Percentiles rank a stretch among this genome's conserved stretches.
Conservation (phyloP, 176 grass and related monocot species). For the Dactylis glomerata region DNA sequence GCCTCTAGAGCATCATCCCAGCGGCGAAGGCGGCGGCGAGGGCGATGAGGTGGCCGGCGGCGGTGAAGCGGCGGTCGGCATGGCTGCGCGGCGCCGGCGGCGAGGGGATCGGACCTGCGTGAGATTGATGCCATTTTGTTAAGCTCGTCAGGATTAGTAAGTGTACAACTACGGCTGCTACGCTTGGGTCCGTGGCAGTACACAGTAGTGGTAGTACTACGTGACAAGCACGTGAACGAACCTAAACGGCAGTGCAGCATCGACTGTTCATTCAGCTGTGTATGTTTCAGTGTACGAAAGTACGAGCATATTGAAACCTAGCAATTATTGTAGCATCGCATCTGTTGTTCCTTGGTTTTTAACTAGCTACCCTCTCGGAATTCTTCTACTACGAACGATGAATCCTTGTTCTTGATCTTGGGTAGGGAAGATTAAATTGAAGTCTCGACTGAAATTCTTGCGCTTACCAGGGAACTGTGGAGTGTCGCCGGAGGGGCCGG, state of each 20-base stretch:
- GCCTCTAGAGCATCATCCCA: constrained; percentile 3
- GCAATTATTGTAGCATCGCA: not conserved
- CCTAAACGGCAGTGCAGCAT: not conserved
- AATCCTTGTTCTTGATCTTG: not conserved
- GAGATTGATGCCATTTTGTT: not conserved
- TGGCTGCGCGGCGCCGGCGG: not conserved
- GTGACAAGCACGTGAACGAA: not conserved
- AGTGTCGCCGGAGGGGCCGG: constrained; percentile 20
- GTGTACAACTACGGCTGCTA: not conserved
- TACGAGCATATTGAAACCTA: not conserved
- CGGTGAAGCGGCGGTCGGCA: constrained; percentile 13
- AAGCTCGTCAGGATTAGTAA: not conserved
- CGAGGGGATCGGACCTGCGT: constrained; percentile 32
- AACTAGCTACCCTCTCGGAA: not conserved
- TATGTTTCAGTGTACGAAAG: not conserved
- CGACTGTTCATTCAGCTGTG: not conserved
- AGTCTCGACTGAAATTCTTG: not conserved
- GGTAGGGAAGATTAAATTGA: not conserved
- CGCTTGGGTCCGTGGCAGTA: not conserved
- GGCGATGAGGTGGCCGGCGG: not conserved
- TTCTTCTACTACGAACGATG: not conserved
- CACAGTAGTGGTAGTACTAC: not conserved
- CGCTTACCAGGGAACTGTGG: constrained; percentile 52
- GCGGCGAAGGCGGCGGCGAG: constrained; percentile 5
- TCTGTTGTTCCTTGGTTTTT: not conserved